phyloP scores from a whole-genome alignment of 371 early-diverging fungal genomes.

The Vairimorpha ceranae region DNA sequence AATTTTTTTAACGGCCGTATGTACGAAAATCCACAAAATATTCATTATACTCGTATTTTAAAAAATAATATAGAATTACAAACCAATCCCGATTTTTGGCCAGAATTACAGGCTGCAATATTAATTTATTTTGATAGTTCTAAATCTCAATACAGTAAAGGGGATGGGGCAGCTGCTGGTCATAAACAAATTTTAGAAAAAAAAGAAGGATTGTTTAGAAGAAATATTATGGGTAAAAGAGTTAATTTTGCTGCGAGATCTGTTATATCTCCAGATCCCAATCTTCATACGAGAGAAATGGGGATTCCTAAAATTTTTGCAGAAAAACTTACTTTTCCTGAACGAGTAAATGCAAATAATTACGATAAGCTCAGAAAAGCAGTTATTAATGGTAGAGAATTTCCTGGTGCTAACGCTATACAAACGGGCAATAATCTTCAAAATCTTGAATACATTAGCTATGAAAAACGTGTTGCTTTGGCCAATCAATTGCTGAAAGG shows the following conservation, averaged over 20 bases:
- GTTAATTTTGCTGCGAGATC: constrained; percentile 98
- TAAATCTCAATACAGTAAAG: constrained; percentile 47
- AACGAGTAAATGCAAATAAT: constrained; percentile 88
- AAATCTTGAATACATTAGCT: constrained; percentile 69
- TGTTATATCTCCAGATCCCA: constrained; percentile 97
- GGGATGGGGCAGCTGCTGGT: constrained; percentile 12
- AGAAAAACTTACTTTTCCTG: constrained; percentile 86
- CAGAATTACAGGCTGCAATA: constrained; percentile 40
- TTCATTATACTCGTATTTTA: constrained; percentile 72
- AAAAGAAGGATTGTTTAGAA: constrained; percentile 98
- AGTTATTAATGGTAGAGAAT: constrained; percentile 93
- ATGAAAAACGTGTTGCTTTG: constrained; percentile 80
- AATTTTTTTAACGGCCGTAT: constrained; percentile 74
- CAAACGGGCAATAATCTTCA: constrained; percentile 64
- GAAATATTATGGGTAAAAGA: constrained; percentile 99
- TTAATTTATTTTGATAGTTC: constrained; percentile 71
- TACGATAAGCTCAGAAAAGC: constrained; percentile 76
- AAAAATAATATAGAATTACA: constrained; percentile 68
- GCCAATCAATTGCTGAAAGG: constrained; percentile 76
- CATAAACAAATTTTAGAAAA: constrained; percentile 92
- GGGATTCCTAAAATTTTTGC: constrained; percentile 95
- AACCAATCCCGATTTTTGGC: constrained; percentile 28
- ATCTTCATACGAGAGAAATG: constrained; percentile 92
- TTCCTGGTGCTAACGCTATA: constrained; percentile 80
- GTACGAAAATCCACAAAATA: constrained; percentile 88